Base-by-base conservation (phyloP, 805 yeast species). In the Myxozyma mucilagina region DNA sequence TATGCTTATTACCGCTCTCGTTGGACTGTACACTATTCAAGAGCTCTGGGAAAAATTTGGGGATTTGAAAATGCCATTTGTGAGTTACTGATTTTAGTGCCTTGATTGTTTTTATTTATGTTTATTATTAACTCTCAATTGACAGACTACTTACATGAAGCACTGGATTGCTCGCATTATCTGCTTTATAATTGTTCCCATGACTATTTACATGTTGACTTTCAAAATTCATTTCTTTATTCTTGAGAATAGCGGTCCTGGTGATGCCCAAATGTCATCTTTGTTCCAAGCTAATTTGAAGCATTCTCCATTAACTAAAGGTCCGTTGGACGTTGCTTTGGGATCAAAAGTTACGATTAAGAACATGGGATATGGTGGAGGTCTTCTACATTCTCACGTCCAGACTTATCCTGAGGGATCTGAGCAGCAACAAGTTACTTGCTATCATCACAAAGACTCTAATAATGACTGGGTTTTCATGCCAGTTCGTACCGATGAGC, bases 381-480 rank as follows among this genome's bases (percentile, higher is more conserved):
- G 87, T 56, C 80, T 90, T 65, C 76, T 94, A 64, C 99, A 94
- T 73, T 93, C 98, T 0, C 99, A 94, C 72, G 78, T 80, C 16
- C 96, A 89, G 72, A 74, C 81, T 11, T 94, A 86, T 72, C 99
- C 99, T 14, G 90, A 85, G 66, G 98, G 98, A 3, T 89, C 97
- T 1, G 81, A 82, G 64, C 98, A 94, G 76, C 97, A 92, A 74
- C 99, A 94, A 75, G 81, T 94, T 53, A 94, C 99, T 32, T 89
- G 94, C 6, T 94, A 94, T 73, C 89, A 92, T 18, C 90, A 85
- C 74, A 90, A 90, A 72, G 98, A 94, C 73, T 76, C 80, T 56
- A 93, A 94, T 75, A 94, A 93, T 73, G 84, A 87, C 57, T 92
- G 97, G 88, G 70, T 80, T 34, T 78, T 90, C 67, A 67, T 71